These are phyloP conservation scores for Linnemannia exigua DNA, from an alignment of 192 early-diverging fungal genomes.

Conservation along the genomic window DNA sequence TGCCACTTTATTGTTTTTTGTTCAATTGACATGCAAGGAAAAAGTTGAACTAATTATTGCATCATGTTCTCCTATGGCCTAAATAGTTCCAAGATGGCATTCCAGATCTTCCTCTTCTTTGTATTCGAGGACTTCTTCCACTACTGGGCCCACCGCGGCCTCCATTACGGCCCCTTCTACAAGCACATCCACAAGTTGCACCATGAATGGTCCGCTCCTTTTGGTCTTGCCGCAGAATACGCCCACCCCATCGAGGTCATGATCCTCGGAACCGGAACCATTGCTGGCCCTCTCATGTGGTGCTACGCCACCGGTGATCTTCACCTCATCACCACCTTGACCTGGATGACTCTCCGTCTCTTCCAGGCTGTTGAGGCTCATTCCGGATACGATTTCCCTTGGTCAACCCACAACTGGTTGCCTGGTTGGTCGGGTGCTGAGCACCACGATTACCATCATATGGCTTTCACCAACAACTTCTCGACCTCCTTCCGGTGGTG, in stretches of 20 bases:
- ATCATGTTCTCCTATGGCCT: neutral
- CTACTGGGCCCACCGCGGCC: constrained; percentile 90
- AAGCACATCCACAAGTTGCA: constrained; percentile 95
- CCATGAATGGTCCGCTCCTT: constrained; percentile 92
- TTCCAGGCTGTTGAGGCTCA: constrained; percentile 92
- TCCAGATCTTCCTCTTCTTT: constrained; percentile 83
- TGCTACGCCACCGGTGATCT: constrained; percentile 73
- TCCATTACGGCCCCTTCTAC: constrained; percentile 92
- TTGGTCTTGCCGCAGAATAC: constrained; percentile 92
- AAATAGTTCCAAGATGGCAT: constrained; percentile 67
- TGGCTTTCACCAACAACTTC: constrained; percentile 84
- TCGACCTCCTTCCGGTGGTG: constrained; percentile 91
- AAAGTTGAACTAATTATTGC: neutral
- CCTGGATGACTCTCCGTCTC: constrained; percentile 87
- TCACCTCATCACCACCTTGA: constrained; percentile 87
- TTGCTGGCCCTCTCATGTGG: constrained; percentile 84
- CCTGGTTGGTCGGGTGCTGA: constrained; percentile 94
- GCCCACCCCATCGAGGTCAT: constrained; percentile 90
- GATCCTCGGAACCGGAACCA: constrained; percentile 89
- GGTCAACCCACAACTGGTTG: constrained; percentile 88
- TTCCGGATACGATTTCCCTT: constrained; percentile 96
- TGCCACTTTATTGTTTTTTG: neutral
- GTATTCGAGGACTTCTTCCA: constrained; percentile 92
- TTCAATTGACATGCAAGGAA: neutral
- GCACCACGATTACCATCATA: constrained; percentile 97